A percentile compares a stretch with the other conserved stretches of the same genome.
Conservation (phyloP, 345 rosid genomes). For the Chamaenerion angustifolium region DNA sequence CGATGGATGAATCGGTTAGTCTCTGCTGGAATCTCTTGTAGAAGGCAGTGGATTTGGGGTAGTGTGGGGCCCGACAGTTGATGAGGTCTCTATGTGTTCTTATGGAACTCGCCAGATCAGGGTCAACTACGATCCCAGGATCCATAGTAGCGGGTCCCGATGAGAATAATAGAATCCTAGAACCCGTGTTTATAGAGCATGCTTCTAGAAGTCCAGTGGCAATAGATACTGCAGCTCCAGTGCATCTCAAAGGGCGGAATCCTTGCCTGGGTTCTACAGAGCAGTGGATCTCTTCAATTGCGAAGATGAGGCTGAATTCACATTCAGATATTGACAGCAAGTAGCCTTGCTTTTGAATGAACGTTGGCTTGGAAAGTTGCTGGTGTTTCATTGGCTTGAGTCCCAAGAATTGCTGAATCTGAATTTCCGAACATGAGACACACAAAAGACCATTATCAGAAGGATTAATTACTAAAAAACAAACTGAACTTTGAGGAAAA, state of each 20-base stretch:
- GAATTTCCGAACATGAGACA: conserved; percentile 1
- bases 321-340: conserved; percentile 66
- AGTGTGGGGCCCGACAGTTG: conserved; percentile 44
- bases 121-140: conserved; percentile 69
- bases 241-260: conserved; percentile 74
- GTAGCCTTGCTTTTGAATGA: conserved; percentile 59
- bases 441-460: neutral
- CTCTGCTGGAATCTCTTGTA: conserved; percentile 50
- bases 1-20: conserved; percentile 45
- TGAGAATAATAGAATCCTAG: conserved; percentile 83
- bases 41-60: conserved; percentile 42
- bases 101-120: conserved; percentile 41
- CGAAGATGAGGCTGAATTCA: conserved; percentile 60
- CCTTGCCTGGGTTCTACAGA: conserved; percentile 23
- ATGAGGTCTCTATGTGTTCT: conserved; percentile 80
- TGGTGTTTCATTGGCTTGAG: conserved; percentile 27
- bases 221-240: conserved; percentile 69
- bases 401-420: conserved; percentile 66
- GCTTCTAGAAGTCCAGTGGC: conserved; percentile 78
- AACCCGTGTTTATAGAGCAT: conserved; percentile 43
- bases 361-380: conserved; percentile 34
- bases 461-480: too few relatives aligned
- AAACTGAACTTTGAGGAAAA: too few relatives aligned
- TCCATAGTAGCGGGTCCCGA: conserved; percentile 93
- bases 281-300: conserved; percentile 60